phyloP scores from a whole-genome alignment of 768 basidiomycete species.

The Agaricus blazei region DNA sequence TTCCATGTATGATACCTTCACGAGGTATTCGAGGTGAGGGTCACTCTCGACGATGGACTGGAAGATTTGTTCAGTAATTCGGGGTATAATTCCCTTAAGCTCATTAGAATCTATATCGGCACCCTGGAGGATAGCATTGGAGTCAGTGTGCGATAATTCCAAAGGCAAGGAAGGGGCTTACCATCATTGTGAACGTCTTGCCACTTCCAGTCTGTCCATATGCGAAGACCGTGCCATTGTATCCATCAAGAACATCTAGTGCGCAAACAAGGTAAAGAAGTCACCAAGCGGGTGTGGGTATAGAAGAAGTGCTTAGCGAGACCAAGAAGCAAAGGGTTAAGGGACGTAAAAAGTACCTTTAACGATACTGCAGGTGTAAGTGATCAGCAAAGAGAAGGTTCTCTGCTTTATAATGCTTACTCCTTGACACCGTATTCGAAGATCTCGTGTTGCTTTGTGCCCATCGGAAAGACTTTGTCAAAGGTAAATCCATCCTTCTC shows the following conservation, averaged over 20 bases:
- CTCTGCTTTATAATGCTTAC: constrained; percentile 40
- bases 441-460: constrained; percentile 86
- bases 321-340: not conserved
- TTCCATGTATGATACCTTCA: constrained; percentile 99
- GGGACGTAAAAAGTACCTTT: constrained; percentile 51
- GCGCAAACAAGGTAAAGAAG: not conserved
- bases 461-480: constrained; percentile 93
- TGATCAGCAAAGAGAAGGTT: constrained; percentile 13
- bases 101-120: constrained; percentile 95
- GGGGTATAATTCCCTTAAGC: constrained; percentile 93
- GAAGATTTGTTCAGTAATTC: constrained; percentile 99
- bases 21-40: constrained; percentile 92
- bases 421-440: constrained; percentile 99
- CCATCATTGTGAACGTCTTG: constrained; percentile 99
- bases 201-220: constrained; percentile 87
- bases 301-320: not conserved
- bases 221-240: constrained; percentile 94
- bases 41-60: constrained; percentile 96
- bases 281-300: not conserved
- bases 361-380: constrained; percentile 59
- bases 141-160: not conserved
- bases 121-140: constrained; percentile 48
- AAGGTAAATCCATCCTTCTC: constrained; percentile 98
- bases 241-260: constrained; percentile 94
- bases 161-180: constrained; percentile 18